Evolutionary conservation across 305 asterid genomes (phyloP).

Genomic region (Ilex paraguariensis): DNA sequence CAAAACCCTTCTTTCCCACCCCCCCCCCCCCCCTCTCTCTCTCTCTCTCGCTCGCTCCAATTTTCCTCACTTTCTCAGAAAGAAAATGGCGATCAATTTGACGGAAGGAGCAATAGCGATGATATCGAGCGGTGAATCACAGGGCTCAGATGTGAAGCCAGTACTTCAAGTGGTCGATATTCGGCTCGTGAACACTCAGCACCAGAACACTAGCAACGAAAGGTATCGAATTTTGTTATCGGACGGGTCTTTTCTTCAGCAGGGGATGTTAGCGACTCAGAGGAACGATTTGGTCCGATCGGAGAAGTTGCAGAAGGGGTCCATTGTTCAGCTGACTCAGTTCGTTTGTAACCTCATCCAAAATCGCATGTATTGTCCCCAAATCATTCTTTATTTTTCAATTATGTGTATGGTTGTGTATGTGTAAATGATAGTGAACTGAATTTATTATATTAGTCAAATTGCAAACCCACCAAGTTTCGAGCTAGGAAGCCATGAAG

Average conservation of each 20-base stretch:
- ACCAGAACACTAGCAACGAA: conserved; percentile 35
- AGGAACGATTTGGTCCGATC: conserved; percentile 56
- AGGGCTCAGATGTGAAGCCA: conserved; percentile 37
- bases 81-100: conserved; percentile 20
- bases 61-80: background rate
- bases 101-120: conserved; percentile 57
- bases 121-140: conserved; percentile 35
- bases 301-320: conserved; percentile 54
- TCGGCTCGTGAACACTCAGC: conserved; percentile 47
- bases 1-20: background rate
- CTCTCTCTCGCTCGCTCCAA: too few species aligned
- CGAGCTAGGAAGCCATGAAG: too few species aligned
- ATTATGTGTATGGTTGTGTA: too few species aligned
- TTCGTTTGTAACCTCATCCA: conserved; percentile 62
- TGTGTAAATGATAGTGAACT: too few species aligned
- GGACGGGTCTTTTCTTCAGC: conserved; percentile 58
- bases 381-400: too few species aligned
- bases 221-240: conserved; percentile 63
- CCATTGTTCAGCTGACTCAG: conserved; percentile 51
- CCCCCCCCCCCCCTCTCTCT: background rate
- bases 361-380: conserved; percentile 14
- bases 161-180: conserved; percentile 63
- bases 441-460: too few species aligned
- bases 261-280: conserved; percentile 85
- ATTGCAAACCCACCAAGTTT: too few species aligned